Conservation (phyloP, 805 yeast species). For the Barnettozyma botsteinii region DNA sequence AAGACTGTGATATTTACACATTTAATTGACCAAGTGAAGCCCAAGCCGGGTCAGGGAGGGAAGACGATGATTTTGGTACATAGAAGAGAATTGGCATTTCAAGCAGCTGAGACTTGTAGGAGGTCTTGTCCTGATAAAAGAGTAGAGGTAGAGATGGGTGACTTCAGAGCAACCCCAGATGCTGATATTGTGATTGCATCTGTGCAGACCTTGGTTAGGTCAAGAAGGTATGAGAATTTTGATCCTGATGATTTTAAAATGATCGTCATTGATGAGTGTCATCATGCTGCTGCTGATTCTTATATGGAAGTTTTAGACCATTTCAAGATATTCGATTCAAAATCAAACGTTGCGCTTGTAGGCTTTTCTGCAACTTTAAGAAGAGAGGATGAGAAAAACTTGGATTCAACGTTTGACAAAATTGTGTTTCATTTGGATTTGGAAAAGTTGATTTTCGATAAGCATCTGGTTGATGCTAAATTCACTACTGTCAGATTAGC, state of each 20-base stretch:
- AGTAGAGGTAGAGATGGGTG: conserved; percentile 70
- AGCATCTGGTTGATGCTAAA: conserved; percentile 64
- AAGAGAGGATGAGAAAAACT: conserved; percentile 61
- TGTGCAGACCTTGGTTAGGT: conserved; percentile 58
- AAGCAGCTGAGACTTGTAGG: conserved; percentile 50
- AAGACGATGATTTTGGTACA: conserved; percentile 66
- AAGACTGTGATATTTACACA: conserved; percentile 76
- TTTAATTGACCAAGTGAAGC: conserved; percentile 41
- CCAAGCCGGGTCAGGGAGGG: conserved; percentile 26
- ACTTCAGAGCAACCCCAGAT: conserved; percentile 31
- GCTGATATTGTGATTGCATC: conserved; percentile 74
- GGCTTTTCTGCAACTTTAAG: conserved; percentile 90
- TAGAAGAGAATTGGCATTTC: conserved; percentile 70
- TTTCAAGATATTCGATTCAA: conserved; percentile 32
- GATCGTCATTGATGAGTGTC: conserved; percentile 86
- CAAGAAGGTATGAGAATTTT: conserved; percentile 45
- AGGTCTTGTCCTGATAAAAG: conserved; percentile 42
- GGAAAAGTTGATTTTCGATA: conserved; percentile 57
- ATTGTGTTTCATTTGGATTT: conserved; percentile 67
- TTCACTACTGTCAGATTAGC: conserved; percentile 51
- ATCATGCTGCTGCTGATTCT: conserved; percentile 74
- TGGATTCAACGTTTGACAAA: conserved; percentile 60
- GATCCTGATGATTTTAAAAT: conserved; percentile 59
- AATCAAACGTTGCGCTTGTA: conserved; percentile 43
- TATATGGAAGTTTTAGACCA: conserved; percentile 54